Evolutionary conservation across 2,329 filamentous ascomycete genomes (phyloP), one percentile per base, ranked within the genome.

Genomic region (Sphaerostilbella broomeana): DNA sequence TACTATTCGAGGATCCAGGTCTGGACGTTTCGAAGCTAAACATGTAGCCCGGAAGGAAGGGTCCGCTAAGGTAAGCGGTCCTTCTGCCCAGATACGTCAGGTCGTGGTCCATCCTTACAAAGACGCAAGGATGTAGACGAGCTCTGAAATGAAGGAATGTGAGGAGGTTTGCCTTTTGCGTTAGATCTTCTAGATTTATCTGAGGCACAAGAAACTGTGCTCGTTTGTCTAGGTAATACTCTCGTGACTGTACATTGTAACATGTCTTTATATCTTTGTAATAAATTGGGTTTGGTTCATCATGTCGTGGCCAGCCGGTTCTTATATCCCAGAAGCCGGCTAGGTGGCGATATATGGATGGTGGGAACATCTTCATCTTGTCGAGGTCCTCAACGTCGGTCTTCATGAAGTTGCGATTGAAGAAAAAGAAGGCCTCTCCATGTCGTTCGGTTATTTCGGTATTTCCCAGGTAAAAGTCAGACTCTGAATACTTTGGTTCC

Each of bases 81-180:
- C 36, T 36, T n/a, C 39, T 43, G 3, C 51, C 51, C 6, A 49
- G 16, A 10, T 51, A 50, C 10, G 42, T 50, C 15, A 44, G 30
- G 13, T 54, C 42, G 2, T 37, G 41, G 15, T 54, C 51, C 10
- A 41, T 8, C 10, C 16, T 31, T 5, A 34, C 30, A 30, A 46
- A 53, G 4, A 41, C 29, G 4, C 16, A 16, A 4, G 41, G 51
- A 6, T 15, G 13, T 19, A 36, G 13, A 21, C 48, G 45, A 16
- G 39, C 49, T 5, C 51, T 49, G 25, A 40, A 22, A 20, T 53
- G 48, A 18, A 53, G 49, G 22, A 54, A 54, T 4, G 16, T 41
- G 30, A 51, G 39, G 13, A 54, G 38, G 18, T 49, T 45, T 5
- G 18, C n/a, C 2, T 45, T 43, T 13, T 48, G 36, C 2, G 27